Conservation (phyloP, 192 early-diverging fungal species). For the Coemansia sp. region DNA sequence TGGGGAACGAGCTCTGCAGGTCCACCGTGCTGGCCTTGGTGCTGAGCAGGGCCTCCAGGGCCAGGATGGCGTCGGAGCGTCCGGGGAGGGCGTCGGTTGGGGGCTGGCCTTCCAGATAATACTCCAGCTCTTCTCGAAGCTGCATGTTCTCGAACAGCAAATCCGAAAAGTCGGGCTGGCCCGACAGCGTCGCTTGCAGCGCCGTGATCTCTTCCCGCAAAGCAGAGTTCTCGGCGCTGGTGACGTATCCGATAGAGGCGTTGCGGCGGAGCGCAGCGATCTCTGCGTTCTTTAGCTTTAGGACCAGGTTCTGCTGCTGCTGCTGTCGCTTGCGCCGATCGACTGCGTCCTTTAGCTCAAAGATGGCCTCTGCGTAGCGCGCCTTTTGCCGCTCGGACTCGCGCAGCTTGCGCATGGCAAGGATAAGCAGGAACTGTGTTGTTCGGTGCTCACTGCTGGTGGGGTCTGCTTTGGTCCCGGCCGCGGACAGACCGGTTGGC, state of each 20-base stretch:
- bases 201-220: conserved; percentile 39
- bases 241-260: conserved; percentile 8
- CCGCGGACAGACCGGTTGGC: too few species aligned
- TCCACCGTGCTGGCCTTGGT: conserved; percentile 11
- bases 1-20: conserved; percentile 19
- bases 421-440: conserved; percentile 37
- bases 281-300: conserved; percentile 32
- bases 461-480: background rate
- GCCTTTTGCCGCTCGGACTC: conserved; percentile 50
- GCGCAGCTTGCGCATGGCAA: conserved; percentile 50
- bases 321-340: conserved; percentile 30
- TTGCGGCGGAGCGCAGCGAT: conserved; percentile 23
- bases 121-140: conserved; percentile 29
- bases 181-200: conserved; percentile 25
- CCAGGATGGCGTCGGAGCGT: conserved; percentile 13
- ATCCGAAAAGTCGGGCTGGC: conserved; percentile 37
- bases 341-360: conserved; percentile 40
- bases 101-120: background rate
- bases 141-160: conserved; percentile 41
- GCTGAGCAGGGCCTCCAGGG: conserved; percentile 17
- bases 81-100: conserved; percentile 4
- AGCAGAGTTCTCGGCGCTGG: conserved; percentile 33
- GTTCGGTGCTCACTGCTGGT: conserved; percentile 23
- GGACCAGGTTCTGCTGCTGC: conserved; percentile 40
- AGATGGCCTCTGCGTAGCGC: conserved; percentile 44